Evolutionary conservation across 768 basidiomycete species (phyloP).

Genomic region (Brasilioporus rufonigricans): DNA sequence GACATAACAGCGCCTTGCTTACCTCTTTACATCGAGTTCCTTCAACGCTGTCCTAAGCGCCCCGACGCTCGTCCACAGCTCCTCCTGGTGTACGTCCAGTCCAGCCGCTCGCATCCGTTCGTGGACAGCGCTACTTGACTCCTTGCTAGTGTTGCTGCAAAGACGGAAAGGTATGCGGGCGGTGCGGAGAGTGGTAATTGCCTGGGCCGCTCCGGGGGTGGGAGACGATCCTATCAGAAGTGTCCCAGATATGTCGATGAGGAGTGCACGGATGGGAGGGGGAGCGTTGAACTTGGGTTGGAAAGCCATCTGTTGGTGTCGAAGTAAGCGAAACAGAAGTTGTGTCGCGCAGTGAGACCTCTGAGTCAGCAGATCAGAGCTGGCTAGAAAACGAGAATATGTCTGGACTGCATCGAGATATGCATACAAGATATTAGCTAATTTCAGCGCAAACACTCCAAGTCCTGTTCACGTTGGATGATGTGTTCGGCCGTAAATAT

Average conservation of each 20-base stretch:
- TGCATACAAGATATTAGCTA: no score
- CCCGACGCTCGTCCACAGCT: slow-evolving; percentile 65
- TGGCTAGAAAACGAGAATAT: no score
- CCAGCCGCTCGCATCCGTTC: slow-evolving; percentile 45
- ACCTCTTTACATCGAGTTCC: slow-evolving; percentile 43
- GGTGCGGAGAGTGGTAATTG: slow-evolving; percentile 28
- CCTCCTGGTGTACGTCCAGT: slow-evolving; percentile 41
- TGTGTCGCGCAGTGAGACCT: no score
- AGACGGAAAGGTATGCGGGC: slow-evolving; percentile 45
- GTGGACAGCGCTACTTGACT: slow-evolving; percentile 48
- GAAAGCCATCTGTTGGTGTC: neutral
- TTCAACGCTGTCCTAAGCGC: slow-evolving; percentile 50
- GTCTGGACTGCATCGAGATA: no score
- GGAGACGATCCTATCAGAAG: slow-evolving; percentile 53
- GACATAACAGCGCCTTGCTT: neutral
- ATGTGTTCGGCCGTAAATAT: no score
- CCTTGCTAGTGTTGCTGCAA: slow-evolving; percentile 72
- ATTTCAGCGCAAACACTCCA: no score
- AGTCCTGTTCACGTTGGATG: no score
- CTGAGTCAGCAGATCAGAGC: no score
- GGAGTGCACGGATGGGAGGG: slow-evolving; percentile 42
- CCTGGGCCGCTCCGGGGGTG: slow-evolving; percentile 42
- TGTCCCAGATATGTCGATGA: slow-evolving; percentile 70
- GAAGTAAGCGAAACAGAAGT: no score
- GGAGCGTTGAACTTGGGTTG: neutral